Base-by-base conservation (phyloP, 495 filamentous ascomycete species). In the Penicillium steckii region DNA sequence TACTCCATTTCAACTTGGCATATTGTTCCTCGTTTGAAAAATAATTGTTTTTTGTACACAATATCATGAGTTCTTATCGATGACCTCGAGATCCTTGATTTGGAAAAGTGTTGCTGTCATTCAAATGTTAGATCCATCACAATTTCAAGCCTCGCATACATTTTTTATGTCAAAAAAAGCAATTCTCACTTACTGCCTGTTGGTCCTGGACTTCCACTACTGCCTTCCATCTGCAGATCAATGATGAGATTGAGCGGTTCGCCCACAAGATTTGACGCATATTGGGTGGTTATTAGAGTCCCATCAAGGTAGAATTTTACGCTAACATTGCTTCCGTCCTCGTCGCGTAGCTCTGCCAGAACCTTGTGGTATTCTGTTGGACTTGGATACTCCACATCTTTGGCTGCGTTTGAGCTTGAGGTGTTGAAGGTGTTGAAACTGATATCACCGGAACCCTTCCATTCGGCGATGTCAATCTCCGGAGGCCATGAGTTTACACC, bases 361-460 rank as follows among this genome's bases (percentile, higher is more conserved):
- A 84, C 71, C 10, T 61, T 72, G 59, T 84, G 81, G 44, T 75
- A 83, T 5, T 73, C 55, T 2, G 54, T 69, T 0, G 80, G 66
- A 30, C 43, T 71, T 9, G 74, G 63, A 53, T 85, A 84, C 0
- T 59, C 60, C 21, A 80, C 75, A 51, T 84, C 70, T 21, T 69
- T 64, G 44, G 76, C 73, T 12, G 66, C 52, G 1, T 82, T 71
- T 29, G 71, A 60, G 13, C 69, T 75, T 22, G 72, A 77, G 8
- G 79, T 79, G 53, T 84, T 83, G 62, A 84, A 84, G 1, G 79
- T 83, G 48, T 85, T 85, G 65, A 84, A 84, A 8, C 71, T 77
- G 43, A 85, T 80, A 59, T 81, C 75, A 6, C 80, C 81, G n/a
- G 67, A 72, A 4, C 81, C 80, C 56, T 84, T 85, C 82, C 82